These are phyloP conservation scores for Xylaria sp. DNA, from an alignment of 2,329 filamentous ascomycete species.

Conservation along the genomic window DNA sequence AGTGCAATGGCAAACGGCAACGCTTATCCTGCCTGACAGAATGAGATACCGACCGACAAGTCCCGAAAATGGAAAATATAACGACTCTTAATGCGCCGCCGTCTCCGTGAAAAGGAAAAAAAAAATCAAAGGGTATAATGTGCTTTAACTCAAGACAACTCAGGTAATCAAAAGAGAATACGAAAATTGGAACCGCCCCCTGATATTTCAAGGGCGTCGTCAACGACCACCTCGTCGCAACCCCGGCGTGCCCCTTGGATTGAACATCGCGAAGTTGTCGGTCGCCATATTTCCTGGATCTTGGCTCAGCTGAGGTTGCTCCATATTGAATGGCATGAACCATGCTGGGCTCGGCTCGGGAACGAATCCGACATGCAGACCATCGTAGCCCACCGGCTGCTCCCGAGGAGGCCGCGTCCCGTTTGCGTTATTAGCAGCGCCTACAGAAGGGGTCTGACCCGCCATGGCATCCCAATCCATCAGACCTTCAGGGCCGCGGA, in stretches of 20 bases:
- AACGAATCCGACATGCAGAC: constrained; percentile 26
- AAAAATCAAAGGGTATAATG: constrained; percentile 12
- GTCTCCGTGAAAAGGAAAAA: constrained; percentile 3
- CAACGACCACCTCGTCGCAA: constrained; percentile 27
- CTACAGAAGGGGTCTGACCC: constrained; percentile 28
- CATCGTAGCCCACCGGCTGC: constrained; percentile 25
- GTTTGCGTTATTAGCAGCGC: constrained; percentile 29
- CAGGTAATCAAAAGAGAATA: neutral
- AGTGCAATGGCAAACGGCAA: neutral
- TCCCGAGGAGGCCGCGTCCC: constrained; percentile 30
- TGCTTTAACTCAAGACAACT: constrained; percentile 3
- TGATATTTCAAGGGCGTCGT: neutral
- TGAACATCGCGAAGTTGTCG: constrained; percentile 49
- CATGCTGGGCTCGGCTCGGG: constrained; percentile 62
- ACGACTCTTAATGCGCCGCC: constrained; percentile 12
- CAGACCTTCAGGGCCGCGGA: constrained; percentile 35
- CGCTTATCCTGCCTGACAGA: constrained; percentile 1
- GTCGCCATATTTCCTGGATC: constrained; percentile 42
- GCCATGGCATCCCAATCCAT: constrained; percentile 45
- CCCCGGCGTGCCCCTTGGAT: constrained; percentile 28
- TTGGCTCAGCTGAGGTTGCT: constrained; percentile 60
- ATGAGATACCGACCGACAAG: constrained; percentile 1
- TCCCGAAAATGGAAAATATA: neutral
- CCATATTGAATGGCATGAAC: constrained; percentile 91
- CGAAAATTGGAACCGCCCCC: neutral